Percentiles rank a stretch among this genome's conserved stretches.
These are phyloP conservation scores for Russula sp. DNA, from an alignment of 768 basidiomycete genomes.

Conservation along the genomic window DNA sequence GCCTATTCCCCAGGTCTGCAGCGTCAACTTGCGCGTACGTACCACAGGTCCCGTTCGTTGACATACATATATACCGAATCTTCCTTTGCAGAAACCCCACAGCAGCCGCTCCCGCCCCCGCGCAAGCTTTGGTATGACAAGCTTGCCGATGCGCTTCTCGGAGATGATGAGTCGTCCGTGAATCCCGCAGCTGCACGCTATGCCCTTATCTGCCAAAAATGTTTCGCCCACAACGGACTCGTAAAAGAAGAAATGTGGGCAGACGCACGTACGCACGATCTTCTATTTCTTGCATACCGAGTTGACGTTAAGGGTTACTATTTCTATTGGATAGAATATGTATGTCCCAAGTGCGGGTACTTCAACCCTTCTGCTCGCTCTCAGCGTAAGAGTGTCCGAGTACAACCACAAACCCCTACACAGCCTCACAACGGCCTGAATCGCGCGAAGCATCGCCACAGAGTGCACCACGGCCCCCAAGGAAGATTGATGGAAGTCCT, in stretches of 20 bases:
- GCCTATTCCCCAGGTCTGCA: slow-evolving; percentile 33
- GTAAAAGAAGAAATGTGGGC: slow-evolving; percentile 81
- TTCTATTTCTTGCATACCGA: background rate
- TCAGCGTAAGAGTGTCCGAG: slow-evolving; percentile 2
- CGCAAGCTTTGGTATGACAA: slow-evolving; percentile 85
- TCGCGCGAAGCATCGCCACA: slow-evolving; percentile 2
- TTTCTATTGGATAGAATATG: slow-evolving; percentile 56
- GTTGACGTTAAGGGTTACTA: slow-evolving; percentile 3
- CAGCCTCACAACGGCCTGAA: slow-evolving; percentile 9
- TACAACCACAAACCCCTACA: slow-evolving; percentile 1
- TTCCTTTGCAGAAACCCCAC: slow-evolving; percentile 38
- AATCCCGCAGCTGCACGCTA: slow-evolving; percentile 51
- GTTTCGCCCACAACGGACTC: slow-evolving; percentile 85
- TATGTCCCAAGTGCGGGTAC: slow-evolving; percentile 81
- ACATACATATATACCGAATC: background rate
- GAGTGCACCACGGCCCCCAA: background rate
- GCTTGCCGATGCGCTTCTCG: slow-evolving; percentile 80
- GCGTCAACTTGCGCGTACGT: slow-evolving; percentile 44
- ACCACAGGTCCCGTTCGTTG: background rate
- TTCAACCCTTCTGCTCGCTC: slow-evolving; percentile 59
- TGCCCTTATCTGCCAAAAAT: slow-evolving; percentile 85
- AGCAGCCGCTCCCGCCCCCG: slow-evolving; percentile 47
- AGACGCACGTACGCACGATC: slow-evolving; percentile 65
- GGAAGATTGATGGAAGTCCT: background rate
- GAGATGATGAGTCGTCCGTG: slow-evolving; percentile 61